A percentile compares a stretch with the other conserved stretches of the same genome.
phyloP scores from a whole-genome alignment of 257 asterid species.

The Striga asiatica region DNA sequence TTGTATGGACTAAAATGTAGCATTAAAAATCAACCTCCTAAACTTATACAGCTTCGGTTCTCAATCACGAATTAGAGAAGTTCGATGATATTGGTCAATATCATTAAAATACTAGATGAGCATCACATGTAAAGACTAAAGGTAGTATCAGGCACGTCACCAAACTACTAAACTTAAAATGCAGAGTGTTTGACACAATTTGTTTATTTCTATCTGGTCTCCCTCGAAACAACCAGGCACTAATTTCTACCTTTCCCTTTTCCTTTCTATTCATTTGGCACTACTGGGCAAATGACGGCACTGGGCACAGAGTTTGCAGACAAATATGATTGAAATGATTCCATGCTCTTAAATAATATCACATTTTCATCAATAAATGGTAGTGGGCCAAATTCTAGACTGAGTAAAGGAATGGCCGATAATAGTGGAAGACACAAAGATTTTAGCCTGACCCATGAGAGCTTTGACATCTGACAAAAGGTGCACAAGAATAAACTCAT shows the following conservation, averaged over 20 bases:
- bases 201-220: neutral
- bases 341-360: neutral
- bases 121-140: neutral
- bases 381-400: neutral
- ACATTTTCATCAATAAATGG: neutral
- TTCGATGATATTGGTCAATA: neutral
- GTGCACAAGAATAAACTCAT: neutral
- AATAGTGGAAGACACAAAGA: neutral
- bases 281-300: neutral
- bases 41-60: neutral
- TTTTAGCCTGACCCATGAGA: neutral
- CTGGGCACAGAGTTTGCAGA: neutral
- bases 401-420: neutral
- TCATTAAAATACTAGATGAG: neutral
- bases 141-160: neutral
- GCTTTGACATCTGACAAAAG: neutral
- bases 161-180: neutral
- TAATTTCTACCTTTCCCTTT: neutral
- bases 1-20: neutral
- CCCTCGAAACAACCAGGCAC: neutral
- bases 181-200: neutral
- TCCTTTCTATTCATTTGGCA: too few relatives aligned
- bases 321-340: neutral
- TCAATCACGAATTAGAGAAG: neutral
- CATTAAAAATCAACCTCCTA: neutral